Percentiles rank a stretch among this genome's conserved stretches.
phyloP scores from a whole-genome alignment of 306 rosid genomes.

The Pachyrhizus erosus region DNA sequence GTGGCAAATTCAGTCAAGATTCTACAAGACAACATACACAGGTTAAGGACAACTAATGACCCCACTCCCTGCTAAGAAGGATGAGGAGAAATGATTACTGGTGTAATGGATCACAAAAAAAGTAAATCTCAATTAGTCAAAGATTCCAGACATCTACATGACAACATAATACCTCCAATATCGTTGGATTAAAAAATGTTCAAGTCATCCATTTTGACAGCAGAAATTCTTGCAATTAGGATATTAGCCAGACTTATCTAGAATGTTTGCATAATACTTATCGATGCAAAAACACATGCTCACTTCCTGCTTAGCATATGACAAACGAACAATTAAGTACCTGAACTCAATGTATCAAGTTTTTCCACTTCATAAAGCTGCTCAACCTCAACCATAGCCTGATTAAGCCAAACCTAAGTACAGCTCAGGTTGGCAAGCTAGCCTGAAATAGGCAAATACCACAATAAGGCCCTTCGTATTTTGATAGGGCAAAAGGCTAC shows the following conservation, averaged over 20 bases:
- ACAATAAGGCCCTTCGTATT: slow-evolving; percentile 37
- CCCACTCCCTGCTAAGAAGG: no score
- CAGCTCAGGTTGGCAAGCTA: slow-evolving; percentile 44
- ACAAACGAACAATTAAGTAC: slow-evolving; percentile 23
- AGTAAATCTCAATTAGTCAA: no score
- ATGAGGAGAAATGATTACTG: no score
- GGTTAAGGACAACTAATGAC: no score
- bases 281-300: neutral
- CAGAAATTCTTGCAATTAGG: slow-evolving; percentile 17
- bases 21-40: no score
- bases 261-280: neutral
- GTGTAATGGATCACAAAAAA: no score
- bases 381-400: slow-evolving; percentile 37
- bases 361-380: slow-evolving; percentile 39
- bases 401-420: slow-evolving; percentile 46
- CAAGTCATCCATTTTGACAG: neutral
- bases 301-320: slow-evolving; percentile 19
- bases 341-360: slow-evolving; percentile 41
- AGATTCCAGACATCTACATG: no score
- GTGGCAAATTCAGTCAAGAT: no score
- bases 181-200: neutral
- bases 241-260: neutral
- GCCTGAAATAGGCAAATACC: slow-evolving; percentile 55
- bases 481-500: slow-evolving; percentile 28
- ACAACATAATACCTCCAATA: neutral